These are phyloP conservation scores for Metschnikowia lachancei DNA, from an alignment of 805 yeast species.

Conservation along the genomic window DNA sequence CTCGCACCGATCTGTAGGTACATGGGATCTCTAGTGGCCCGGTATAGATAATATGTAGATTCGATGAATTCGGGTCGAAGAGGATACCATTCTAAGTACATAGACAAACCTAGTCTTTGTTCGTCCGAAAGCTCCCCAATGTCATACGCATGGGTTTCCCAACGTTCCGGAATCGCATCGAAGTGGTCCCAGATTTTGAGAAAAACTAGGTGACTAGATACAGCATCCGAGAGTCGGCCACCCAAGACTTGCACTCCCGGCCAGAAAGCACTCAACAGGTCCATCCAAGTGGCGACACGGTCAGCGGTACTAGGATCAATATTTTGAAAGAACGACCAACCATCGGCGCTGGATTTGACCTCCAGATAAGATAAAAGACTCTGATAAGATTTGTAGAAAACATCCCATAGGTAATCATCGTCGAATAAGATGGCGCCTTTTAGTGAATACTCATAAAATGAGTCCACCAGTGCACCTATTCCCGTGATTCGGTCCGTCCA, in stretches of 20 bases:
- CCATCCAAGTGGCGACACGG: constrained; percentile 67
- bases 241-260: constrained; percentile 79
- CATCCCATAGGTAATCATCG: constrained; percentile 63
- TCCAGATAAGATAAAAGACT: constrained; percentile 50
- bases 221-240: constrained; percentile 71
- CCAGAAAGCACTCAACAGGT: constrained; percentile 82
- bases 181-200: constrained; percentile 77
- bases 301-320: constrained; percentile 54
- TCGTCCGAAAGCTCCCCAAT: neutral
- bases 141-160: constrained; percentile 44
- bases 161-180: constrained; percentile 85
- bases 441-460: constrained; percentile 84
- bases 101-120: constrained; percentile 20
- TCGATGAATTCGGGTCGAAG: constrained; percentile 89
- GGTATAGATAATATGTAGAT: constrained; percentile 76
- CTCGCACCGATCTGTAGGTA: constrained; percentile 73
- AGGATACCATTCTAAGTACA: constrained; percentile 85
- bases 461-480: constrained; percentile 87
- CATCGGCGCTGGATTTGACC: constrained; percentile 11
- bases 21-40: constrained; percentile 84
- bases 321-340: constrained; percentile 50
- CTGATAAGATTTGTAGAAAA: constrained; percentile 48
- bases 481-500: constrained; percentile 69
- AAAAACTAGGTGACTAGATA: constrained; percentile 56
- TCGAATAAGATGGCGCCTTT: constrained; percentile 69